These are phyloP conservation scores for Penicillium psychrofluorescens DNA, from an alignment of 495 filamentous ascomycete genomes.

Conservation along the genomic window DNA sequence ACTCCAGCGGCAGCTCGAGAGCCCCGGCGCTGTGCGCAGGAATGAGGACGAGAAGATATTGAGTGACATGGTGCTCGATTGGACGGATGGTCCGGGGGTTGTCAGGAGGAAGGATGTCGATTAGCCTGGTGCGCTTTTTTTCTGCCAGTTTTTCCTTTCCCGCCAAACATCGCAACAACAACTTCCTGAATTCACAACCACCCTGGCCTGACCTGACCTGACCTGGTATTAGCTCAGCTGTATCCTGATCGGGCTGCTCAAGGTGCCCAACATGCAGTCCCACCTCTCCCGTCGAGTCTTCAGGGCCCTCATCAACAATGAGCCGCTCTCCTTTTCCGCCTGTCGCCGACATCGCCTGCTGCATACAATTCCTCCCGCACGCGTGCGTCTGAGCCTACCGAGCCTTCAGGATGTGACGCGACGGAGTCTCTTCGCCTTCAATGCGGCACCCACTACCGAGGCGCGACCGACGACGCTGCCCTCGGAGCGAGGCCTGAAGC, in stretches of 20 bases:
- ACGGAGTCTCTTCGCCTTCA: conserved; percentile 32
- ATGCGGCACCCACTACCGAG: conserved; percentile 11
- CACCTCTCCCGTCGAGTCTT: conserved; percentile 72
- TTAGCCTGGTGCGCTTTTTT: conserved; percentile 12
- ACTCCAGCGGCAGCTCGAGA: conserved; percentile 31
- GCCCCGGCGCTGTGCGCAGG: conserved; percentile 20
- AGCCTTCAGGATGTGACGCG: conserved; percentile 16
- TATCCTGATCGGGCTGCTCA: too few species aligned
- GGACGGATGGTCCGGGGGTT: neutral
- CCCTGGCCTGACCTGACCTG: too few species aligned
- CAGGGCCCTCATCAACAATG: conserved; percentile 58
- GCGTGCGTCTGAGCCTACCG: conserved; percentile 13
- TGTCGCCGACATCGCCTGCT: conserved; percentile 29
- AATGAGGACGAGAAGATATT: conserved; percentile 24
- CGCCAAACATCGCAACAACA: conserved; percentile 12
- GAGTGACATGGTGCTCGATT: conserved; percentile 19
- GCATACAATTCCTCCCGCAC: conserved; percentile 22
- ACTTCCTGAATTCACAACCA: too few species aligned
- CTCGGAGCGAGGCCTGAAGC: conserved; percentile 34
- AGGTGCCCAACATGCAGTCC: conserved; percentile 60
- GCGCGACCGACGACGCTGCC: conserved; percentile 19
- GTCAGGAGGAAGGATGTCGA: neutral
- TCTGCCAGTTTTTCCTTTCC: conserved; percentile 24
- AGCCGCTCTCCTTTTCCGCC: conserved; percentile 45
- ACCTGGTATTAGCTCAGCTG: neutral